Evolutionary conservation across 495 filamentous ascomycete genomes (phyloP), one percentile per base, ranked within the genome.

Genomic region (Penicillium subrubescens): DNA sequence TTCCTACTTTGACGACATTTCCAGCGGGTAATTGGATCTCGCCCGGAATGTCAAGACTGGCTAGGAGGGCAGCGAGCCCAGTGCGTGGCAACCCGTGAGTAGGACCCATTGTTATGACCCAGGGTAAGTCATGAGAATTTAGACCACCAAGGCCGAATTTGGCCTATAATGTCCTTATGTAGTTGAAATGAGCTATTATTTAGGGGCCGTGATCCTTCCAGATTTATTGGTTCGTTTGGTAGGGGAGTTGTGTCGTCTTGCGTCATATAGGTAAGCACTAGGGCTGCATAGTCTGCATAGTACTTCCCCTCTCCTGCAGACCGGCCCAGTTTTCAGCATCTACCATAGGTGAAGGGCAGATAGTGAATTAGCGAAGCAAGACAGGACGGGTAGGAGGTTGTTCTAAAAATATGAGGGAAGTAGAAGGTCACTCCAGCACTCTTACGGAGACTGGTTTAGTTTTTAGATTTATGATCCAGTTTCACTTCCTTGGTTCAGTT

Each of bases 31-130:
- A 60, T 39, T 66, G 27, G 43, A 71, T 68, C 29, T 65, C 61
- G 10, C 62, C 62, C 1, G 62, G 62, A 12, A 60, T 62, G n/a
- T 63, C 31, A 23, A 71, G 62, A 15, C 23, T 31, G 3, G 62
- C 41, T 6, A 68, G 55, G 21, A 71, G 56, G 14, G 68, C 51
- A 8, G 68, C 68, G n/a, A 71, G 33, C 1, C 68, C 68, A 8
- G 65, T 66, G 43, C 62, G 62, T 27, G 68, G 62, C 14, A 68
- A 55, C 8, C n/a, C 37, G 2, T 44, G 43, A 10, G 43, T 19
- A 44, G n/a, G 7, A 19, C 19, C 43, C 19, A 44, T 21, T 8
- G n/a, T 44, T 19, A 44, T 44, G n/a, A 11, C n/a, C 8, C 6
- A 3, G 15, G 43, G 43, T 8, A 44, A 11, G 21, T n/a, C 8